Percentiles rank a stretch among this genome's conserved stretches.
Evolutionary conservation across 306 rosid genomes (phyloP).

Genomic region (Pterocarpus macrocarpus): DNA sequence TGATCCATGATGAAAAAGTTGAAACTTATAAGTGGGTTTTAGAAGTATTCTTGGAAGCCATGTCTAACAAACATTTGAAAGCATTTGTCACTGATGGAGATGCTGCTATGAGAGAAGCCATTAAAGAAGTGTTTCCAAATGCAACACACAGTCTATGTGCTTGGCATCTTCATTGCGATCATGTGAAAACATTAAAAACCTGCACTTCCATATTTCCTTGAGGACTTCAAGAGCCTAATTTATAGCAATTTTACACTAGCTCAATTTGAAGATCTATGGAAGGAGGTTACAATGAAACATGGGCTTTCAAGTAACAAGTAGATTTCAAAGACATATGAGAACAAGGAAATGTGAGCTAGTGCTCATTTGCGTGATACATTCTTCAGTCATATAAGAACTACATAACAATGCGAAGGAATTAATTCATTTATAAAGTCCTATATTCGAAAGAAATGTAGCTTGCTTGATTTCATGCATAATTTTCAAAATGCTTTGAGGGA

Average conservation of each 20-base stretch:
- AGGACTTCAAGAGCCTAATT: too few relatives aligned
- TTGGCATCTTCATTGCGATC: too few relatives aligned
- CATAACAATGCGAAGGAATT: background rate
- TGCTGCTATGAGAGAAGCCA: too few relatives aligned
- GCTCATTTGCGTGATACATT: background rate
- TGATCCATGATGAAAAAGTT: background rate
- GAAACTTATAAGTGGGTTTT: background rate
- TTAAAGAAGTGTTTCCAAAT: too few relatives aligned
- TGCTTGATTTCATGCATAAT: background rate
- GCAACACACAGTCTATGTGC: too few relatives aligned
- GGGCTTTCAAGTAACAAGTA: background rate
- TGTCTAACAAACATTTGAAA: background rate
- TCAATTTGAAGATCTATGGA: background rate
- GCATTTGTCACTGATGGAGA: background rate
- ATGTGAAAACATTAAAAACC: too few relatives aligned
- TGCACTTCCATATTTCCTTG: too few relatives aligned
- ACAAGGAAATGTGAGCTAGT: background rate
- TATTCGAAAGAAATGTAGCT: background rate
- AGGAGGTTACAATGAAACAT: background rate
- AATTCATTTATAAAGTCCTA: background rate
- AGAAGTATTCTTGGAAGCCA: background rate
- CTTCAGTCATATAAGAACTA: background rate
- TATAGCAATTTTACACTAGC: too few relatives aligned
- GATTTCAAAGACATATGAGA: background rate
- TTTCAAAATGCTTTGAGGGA: background rate